Conservation (phyloP, 441 rosid genomes). For the Jatropha multifida region DNA sequence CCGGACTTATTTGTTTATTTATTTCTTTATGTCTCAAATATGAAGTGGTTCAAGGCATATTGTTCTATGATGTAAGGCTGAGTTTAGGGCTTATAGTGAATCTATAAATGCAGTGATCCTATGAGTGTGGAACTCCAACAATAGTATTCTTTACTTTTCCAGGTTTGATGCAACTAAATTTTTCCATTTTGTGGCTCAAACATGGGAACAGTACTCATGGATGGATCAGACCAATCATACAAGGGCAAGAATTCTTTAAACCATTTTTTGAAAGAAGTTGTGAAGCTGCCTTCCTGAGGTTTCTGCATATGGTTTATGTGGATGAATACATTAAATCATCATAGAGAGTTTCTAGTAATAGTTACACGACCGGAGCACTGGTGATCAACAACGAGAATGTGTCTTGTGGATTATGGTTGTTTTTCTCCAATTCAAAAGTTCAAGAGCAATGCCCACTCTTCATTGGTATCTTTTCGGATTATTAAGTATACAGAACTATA, state of each 20-base stretch:
- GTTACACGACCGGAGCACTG: too few species aligned
- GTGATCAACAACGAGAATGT: too few species aligned
- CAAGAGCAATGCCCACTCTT: too few species aligned
- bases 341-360: too few species aligned
- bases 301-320: background rate
- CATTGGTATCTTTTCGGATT: too few species aligned
- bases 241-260: background rate
- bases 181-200: background rate
- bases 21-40: background rate
- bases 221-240: background rate
- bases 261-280: background rate
- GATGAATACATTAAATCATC: too few species aligned
- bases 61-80: background rate
- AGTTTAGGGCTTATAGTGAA: background rate
- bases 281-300: background rate
- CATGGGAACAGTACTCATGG: background rate
- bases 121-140: background rate
- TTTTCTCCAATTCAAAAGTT: too few species aligned
- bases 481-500: too few species aligned
- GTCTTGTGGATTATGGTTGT: too few species aligned
- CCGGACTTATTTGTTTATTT: background rate
- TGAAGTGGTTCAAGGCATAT: background rate
- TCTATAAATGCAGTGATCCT: background rate
- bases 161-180: background rate
- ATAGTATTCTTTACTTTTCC: background rate